Evolutionary conservation across 768 basidiomycete genomes (phyloP).

Genomic region (Boletus coccyginus): DNA sequence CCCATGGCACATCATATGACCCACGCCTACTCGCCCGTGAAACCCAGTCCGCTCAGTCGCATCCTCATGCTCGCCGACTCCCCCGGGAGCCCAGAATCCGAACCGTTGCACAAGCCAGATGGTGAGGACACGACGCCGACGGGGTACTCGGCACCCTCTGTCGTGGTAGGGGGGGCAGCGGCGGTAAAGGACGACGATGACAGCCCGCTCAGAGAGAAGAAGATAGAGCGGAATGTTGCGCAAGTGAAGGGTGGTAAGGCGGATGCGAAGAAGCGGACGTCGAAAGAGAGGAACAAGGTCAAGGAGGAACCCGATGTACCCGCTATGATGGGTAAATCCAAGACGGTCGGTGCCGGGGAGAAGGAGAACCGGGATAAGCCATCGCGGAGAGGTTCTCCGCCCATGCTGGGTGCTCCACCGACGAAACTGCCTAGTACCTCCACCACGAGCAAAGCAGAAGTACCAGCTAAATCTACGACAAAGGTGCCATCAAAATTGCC

Average conservation of each 20-base stretch:
- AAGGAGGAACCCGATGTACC: constrained; percentile 23
- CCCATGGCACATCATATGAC: constrained; percentile 66
- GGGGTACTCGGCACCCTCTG: constrained; percentile 21
- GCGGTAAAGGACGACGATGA: constrained; percentile 44
- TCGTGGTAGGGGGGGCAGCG: background rate
- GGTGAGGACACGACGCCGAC: constrained; percentile 24
- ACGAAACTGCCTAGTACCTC: constrained; percentile 10
- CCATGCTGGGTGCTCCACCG: constrained; percentile 19
- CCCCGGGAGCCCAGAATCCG: constrained; percentile 39
- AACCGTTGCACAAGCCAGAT: background rate
- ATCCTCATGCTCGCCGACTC: constrained; percentile 72
- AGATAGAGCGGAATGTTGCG: constrained; percentile 33
- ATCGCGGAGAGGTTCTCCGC: constrained; percentile 23
- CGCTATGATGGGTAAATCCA: constrained; percentile 25
- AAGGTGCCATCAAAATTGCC: constrained; percentile 33
- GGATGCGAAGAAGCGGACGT: constrained; percentile 28
- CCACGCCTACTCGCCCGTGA: constrained; percentile 79
- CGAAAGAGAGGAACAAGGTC: constrained; percentile 42
- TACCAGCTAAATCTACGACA: constrained; percentile 1
- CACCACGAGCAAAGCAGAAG: constrained; percentile 13
- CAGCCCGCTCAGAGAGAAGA: constrained; percentile 55
- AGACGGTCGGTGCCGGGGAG: constrained; percentile 27
- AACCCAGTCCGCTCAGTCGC: constrained; percentile 77
- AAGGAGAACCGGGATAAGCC: constrained; percentile 40
- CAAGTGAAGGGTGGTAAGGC: constrained; percentile 6